phyloP scores from a whole-genome alignment of 768 basidiomycete genomes.

The Phaeolepiota aurea region DNA sequence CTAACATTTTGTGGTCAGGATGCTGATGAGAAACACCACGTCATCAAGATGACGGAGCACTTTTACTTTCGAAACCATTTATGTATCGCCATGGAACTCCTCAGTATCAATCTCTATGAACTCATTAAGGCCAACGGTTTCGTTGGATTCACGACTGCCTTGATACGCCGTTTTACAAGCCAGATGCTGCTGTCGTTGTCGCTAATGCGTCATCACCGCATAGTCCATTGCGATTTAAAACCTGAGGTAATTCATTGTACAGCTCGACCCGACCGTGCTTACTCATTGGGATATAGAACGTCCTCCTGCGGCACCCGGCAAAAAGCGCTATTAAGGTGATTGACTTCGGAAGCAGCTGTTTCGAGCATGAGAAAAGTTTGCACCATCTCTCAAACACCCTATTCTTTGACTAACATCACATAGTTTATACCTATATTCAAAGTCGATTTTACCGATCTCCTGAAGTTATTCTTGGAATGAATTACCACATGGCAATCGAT shows the following conservation, averaged over 20 bases:
- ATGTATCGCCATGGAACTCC: slow-evolving; percentile 95
- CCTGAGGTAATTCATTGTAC: slow-evolving; percentile 64
- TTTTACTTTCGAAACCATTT: slow-evolving; percentile 98
- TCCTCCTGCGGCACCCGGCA: slow-evolving; percentile 86
- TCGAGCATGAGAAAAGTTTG: slow-evolving; percentile 97
- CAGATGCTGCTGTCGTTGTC: slow-evolving; percentile 92
- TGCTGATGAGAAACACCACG: slow-evolving; percentile 91
- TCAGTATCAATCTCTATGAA: slow-evolving; percentile 98
- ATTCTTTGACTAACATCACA: slow-evolving; percentile 5
- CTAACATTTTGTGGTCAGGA: slow-evolving; percentile 45
- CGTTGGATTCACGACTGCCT: slow-evolving; percentile 90
- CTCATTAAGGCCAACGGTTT: slow-evolving; percentile 99
- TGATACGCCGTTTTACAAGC: slow-evolving; percentile 92
- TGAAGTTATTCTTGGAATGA: slow-evolving; percentile 98
- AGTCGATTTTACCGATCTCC: slow-evolving; percentile 99
- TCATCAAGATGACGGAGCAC: slow-evolving; percentile 96
- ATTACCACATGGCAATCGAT: slow-evolving; percentile 98
- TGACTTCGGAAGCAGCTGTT: slow-evolving; percentile 97
- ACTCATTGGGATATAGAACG: slow-evolving; percentile 53
- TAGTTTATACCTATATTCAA: slow-evolving; percentile 99
- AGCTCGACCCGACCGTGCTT: neutral
- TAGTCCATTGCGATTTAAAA: slow-evolving; percentile 98
- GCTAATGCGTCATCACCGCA: slow-evolving; percentile 92
- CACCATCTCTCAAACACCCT: slow-evolving; percentile 4
- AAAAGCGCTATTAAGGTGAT: slow-evolving; percentile 98